Conservation (phyloP, 768 basidiomycete genomes). For the Pisolithus tinctorius region DNA sequence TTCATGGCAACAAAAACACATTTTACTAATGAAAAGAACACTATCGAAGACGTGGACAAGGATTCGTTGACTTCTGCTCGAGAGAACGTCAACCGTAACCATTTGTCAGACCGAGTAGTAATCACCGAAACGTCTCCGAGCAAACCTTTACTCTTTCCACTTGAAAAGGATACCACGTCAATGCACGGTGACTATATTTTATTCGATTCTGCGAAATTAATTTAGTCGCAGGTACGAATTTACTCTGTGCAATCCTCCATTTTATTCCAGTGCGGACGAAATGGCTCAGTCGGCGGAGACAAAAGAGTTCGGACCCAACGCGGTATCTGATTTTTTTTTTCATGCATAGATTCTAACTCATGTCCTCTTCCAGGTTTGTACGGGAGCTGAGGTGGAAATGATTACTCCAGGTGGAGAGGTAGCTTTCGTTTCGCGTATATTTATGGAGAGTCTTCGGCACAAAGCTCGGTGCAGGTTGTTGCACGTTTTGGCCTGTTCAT, state of each 20-base stretch:
- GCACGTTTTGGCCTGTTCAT: not conserved
- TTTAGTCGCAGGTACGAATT: slow-evolving; percentile 51
- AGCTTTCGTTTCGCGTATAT: slow-evolving; percentile 69
- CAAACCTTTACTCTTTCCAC: slow-evolving; percentile 38
- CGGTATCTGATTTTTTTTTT: slow-evolving; percentile 42
- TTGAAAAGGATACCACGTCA: slow-evolving; percentile 8
- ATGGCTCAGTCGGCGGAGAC: slow-evolving; percentile 46
- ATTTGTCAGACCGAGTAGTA: slow-evolving; percentile 42
- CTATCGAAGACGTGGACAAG: slow-evolving; percentile 59
- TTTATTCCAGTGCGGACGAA: slow-evolving; percentile 76
- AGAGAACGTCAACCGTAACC: slow-evolving; percentile 53
- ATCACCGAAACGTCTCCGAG: slow-evolving; percentile 33
- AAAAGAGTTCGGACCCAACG: slow-evolving; percentile 64
- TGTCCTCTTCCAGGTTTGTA: slow-evolving; percentile 55
- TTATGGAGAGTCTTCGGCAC: slow-evolving; percentile 58
- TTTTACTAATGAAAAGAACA: not conserved
- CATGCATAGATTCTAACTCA: not conserved
- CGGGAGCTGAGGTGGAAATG: slow-evolving; percentile 83
- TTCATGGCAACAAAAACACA: not conserved
- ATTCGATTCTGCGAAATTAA: not conserved
- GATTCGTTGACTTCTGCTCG: slow-evolving; percentile 51
- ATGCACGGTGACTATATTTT: slow-evolving; percentile 1
- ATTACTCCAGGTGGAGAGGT: slow-evolving; percentile 84
- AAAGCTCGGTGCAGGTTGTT: slow-evolving; percentile 53
- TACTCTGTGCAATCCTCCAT: slow-evolving; percentile 95